These are phyloP conservation scores for Solanum chacoense DNA, from an alignment of 305 asterid species.

Conservation along the genomic window DNA sequence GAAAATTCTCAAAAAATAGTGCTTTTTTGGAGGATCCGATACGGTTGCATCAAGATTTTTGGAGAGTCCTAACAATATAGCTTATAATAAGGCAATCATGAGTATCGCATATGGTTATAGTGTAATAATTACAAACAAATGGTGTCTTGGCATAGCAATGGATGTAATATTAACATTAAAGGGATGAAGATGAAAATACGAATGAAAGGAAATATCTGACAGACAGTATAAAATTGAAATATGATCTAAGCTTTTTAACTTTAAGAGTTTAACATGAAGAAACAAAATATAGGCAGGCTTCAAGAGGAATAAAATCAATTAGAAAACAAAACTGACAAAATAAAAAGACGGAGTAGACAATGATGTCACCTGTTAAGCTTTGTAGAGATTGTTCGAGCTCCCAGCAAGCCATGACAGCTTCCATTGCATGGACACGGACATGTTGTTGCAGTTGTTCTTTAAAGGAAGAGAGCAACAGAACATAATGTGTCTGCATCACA, in stretches of 20 bases:
- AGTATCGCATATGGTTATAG: not conserved
- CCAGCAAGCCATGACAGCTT: slow-evolving; percentile 99
- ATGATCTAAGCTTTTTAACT: not conserved
- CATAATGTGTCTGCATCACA: slow-evolving; percentile 65
- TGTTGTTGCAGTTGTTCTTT: slow-evolving; percentile 98
- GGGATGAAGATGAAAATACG: not conserved
- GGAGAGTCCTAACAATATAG: not conserved
- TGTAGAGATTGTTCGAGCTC: slow-evolving; percentile 96
- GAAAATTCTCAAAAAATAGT: not conserved
- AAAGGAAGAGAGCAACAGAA: slow-evolving; percentile 81
- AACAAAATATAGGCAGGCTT: not conserved
- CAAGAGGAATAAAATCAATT: not conserved
- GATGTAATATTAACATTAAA: not conserved
- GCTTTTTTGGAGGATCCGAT: not conserved
- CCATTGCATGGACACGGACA: slow-evolving; percentile 98
- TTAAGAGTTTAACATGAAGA: not conserved
- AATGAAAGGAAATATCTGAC: not conserved
- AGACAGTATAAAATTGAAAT: not conserved
- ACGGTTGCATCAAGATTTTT: not conserved
- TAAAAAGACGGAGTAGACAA: not conserved
- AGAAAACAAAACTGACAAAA: not conserved
- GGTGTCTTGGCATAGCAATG: not conserved
- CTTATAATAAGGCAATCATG: not conserved
- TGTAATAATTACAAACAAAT: not conserved
- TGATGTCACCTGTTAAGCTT: slow-evolving; percentile 68